phyloP scores from a whole-genome alignment of 2,329 filamentous ascomycete species.

The Colletotrichum acutatum region DNA sequence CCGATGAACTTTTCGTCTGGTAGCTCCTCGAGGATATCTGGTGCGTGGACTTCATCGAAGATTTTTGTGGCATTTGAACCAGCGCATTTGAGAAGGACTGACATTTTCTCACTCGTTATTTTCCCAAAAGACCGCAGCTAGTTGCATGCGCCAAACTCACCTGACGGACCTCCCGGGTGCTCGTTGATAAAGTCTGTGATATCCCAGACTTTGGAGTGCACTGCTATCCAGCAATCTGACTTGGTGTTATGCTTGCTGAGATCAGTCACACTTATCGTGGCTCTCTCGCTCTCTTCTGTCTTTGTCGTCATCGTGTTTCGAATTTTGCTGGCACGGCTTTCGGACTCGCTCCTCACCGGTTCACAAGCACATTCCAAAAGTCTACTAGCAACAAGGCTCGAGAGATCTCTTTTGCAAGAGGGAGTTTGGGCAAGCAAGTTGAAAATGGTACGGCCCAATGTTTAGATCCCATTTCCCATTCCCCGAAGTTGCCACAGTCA shows the following conservation, averaged over 20 bases:
- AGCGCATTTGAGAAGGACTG: slow-evolving; percentile 56
- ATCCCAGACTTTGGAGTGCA: slow-evolving; percentile 76
- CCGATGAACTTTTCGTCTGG: slow-evolving; percentile 41
- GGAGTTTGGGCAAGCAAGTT: too few relatives aligned
- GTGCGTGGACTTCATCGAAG: slow-evolving; percentile 47
- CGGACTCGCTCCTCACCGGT: background rate
- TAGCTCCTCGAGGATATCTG: slow-evolving; percentile 42
- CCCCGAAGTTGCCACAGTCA: background rate
- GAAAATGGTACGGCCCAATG: background rate
- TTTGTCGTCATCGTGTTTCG: slow-evolving; percentile 8
- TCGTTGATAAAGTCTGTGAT: slow-evolving; percentile 70
- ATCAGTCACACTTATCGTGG: slow-evolving; percentile 44
- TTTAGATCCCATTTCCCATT: background rate
- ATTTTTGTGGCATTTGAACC: slow-evolving; percentile 48
- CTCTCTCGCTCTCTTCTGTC: background rate
- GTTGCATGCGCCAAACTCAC: slow-evolving; percentile 32
- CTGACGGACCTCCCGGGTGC: slow-evolving; percentile 51
- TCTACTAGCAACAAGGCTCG: too few relatives aligned
- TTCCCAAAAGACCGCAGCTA: background rate
- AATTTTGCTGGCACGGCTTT: too few relatives aligned
- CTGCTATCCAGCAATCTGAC: slow-evolving; percentile 73
- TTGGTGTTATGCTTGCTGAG: slow-evolving; percentile 59
- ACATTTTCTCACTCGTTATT: slow-evolving; percentile 42
- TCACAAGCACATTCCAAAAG: background rate
- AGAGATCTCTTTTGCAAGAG: background rate